These are phyloP conservation scores for Salix viminalis DNA, from an alignment of 345 rosid genomes.

Conservation along the genomic window DNA sequence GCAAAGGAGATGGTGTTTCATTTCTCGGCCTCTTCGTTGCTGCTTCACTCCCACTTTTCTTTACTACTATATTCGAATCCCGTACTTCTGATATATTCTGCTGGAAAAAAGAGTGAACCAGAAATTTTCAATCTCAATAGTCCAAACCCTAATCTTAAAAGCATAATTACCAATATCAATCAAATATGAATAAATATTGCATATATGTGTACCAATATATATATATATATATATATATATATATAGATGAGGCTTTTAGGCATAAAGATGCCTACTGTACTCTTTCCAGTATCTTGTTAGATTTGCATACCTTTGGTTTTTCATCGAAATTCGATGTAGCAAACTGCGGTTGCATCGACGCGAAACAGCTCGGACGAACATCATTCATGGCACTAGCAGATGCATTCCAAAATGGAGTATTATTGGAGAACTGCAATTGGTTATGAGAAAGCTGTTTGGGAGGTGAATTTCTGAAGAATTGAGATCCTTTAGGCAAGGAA, in stretches of 20 bases:
- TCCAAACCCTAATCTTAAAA: conserved; percentile 28
- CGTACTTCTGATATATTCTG: conserved; percentile 49
- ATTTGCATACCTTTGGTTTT: conserved; percentile 30
- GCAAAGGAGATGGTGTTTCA: conserved; percentile 71
- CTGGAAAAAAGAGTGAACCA: conserved; percentile 11
- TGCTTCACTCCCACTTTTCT: conserved; percentile 64
- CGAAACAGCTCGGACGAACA: conserved; percentile 52
- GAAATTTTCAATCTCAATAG: conserved; percentile 6
- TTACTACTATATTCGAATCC: conserved; percentile 41
- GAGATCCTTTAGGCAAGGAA: conserved; percentile 60
- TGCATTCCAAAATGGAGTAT: conserved; percentile 87
- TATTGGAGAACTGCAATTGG: conserved; percentile 82
- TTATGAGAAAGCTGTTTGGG: conserved; percentile 47
- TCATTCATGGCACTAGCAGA: conserved; percentile 47
- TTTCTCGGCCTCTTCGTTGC: conserved; percentile 66
- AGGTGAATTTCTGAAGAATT: conserved; percentile 59
- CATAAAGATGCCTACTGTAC: background rate
- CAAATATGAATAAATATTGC: background rate
- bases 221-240: background rate
- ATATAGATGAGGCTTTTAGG: background rate
- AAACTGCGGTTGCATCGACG: conserved; percentile 54
- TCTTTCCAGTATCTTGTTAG: background rate
- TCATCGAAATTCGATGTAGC: conserved; percentile 37
- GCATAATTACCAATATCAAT: background rate
- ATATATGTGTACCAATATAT: background rate